Evolutionary conservation across 2,329 filamentous ascomycete species (phyloP).

Genomic region (Hymenoscyphus linearis): DNA sequence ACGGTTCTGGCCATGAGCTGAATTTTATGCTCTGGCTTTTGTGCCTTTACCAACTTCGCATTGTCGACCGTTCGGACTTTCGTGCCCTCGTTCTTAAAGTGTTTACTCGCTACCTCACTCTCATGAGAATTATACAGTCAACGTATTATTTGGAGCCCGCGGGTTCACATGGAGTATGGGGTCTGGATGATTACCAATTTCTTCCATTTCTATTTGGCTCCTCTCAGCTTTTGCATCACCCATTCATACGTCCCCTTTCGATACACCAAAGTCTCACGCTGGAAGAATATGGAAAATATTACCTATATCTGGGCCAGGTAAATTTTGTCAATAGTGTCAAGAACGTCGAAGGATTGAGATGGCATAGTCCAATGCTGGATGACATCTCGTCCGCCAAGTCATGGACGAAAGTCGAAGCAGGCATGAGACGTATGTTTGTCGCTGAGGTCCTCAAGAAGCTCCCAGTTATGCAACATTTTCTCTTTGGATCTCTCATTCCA

Average conservation of each 20-base stretch:
- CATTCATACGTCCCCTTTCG: slow-evolving; percentile 67
- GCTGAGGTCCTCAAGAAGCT: slow-evolving; percentile 89
- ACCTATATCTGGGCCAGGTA: slow-evolving; percentile 88
- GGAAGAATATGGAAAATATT: slow-evolving; percentile 80
- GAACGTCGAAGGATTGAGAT: slow-evolving; percentile 86
- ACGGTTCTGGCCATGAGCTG: slow-evolving; percentile 93
- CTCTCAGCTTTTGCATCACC: slow-evolving; percentile 81
- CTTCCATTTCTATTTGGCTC: slow-evolving; percentile 93
- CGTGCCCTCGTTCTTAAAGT: slow-evolving; percentile 68
- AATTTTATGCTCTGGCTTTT: slow-evolving; percentile 97
- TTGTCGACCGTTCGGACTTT: slow-evolving; percentile 63
- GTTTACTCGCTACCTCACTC: slow-evolving; percentile 73
- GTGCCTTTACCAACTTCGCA: slow-evolving; percentile 76
- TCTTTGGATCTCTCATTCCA: slow-evolving; percentile 83
- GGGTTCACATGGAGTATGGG: slow-evolving; percentile 96
- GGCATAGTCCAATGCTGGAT: slow-evolving; percentile 98
- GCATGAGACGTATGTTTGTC: slow-evolving; percentile 96
- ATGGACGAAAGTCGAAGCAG: slow-evolving; percentile 88
- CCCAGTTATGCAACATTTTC: slow-evolving; percentile 97
- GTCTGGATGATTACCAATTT: slow-evolving; percentile 95
- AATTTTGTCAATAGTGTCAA: slow-evolving; percentile 94
- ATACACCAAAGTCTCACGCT: slow-evolving; percentile 87
- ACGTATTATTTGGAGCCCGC: slow-evolving; percentile 97
- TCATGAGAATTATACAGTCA: slow-evolving; percentile 85
- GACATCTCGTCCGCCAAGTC: slow-evolving; percentile 88